Conservation (phyloP, 1,284 basidiomycete species). For the Kalmanozyma brasiliensis region DNA sequence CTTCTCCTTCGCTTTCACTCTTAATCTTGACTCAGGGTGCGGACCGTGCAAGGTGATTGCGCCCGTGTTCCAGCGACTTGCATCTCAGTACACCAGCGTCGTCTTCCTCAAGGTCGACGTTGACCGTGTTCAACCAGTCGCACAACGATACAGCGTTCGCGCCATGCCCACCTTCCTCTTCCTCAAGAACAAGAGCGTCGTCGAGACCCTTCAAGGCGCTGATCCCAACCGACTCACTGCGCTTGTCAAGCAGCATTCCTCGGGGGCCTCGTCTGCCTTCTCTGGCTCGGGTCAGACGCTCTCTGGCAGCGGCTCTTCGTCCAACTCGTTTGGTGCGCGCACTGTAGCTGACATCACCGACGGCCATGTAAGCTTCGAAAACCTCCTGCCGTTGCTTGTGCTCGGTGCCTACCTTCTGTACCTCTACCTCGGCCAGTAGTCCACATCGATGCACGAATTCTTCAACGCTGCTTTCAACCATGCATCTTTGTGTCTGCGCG, state of each 20-base stretch:
- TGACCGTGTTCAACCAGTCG: constrained; percentile 68
- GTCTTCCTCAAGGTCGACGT: constrained; percentile 70
- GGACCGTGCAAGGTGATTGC: constrained; percentile 49
- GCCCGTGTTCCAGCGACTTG: constrained; percentile 39
- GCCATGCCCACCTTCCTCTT: constrained; percentile 72
- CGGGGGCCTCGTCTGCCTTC: constrained; percentile 39
- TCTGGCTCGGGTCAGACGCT: constrained; percentile 51
- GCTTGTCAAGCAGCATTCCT: constrained; percentile 59
- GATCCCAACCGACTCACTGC: constrained; percentile 49
- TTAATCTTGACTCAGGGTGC: constrained; percentile 29
- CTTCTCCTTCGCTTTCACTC: neutral
- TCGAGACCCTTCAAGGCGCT: constrained; percentile 64
- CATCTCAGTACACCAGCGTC: constrained; percentile 32
- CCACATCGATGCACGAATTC: constrained; percentile 5
- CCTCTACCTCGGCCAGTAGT: constrained; percentile 34
- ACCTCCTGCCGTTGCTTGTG: constrained; percentile 44
- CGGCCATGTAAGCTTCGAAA: constrained; percentile 55
- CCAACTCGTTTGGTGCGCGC: constrained; percentile 22
- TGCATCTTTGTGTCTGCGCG: constrained; percentile 7
- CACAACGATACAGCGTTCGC: constrained; percentile 68
- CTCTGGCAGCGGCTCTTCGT: constrained; percentile 37
- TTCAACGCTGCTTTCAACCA: constrained; percentile 11
- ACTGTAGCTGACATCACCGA: constrained; percentile 34
- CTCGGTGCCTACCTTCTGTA: constrained; percentile 51
- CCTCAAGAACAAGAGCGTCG: constrained; percentile 68